Evolutionary conservation across 768 basidiomycete genomes (phyloP), one percentile per base, ranked within the genome.

Genomic region (Boletellus emodensis): DNA sequence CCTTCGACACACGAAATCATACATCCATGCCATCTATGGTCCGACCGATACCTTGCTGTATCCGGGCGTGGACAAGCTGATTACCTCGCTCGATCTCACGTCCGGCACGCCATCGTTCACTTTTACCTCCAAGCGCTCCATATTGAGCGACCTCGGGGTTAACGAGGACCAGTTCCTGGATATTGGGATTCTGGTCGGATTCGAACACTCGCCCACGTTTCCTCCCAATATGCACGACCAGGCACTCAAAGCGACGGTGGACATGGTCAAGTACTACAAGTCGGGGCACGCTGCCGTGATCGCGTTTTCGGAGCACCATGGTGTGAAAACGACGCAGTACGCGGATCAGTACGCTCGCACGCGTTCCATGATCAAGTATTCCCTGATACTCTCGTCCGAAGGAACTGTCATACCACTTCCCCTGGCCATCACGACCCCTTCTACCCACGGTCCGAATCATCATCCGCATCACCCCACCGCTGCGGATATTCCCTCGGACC

Each of bases 161-260:
- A 74, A 68, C 39, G 85, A 92, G 58, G 94, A 96, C 63, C 94
- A 96, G 63, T 95, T 98, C 71, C 83, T 98, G 57, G 96, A 99
- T 68, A 80, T 94, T 54, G 87, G 85, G 20, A 87, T 99, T 60
- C 80, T 99, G 49, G 83, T 95, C 34, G 96, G 96, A 14, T 94
- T 87, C 56, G 89, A 94, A 28, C 79, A 83, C 57, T 84, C 87
- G 0, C 76, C 82, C 1, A 78, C 88, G 0, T 93, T 93, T 74
- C 90, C 90, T 8, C 87, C 89, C 10, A 87, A 83, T 33, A 74
- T 82, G 44, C 87, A 91, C 65, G 88, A 91, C 53, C 83, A 87
- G 63, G 86, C 82, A 0, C 70, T 93, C 50, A 91, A 90, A 66
- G 84, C 86, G 22, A 88, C 88, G 18, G 85, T 94, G 42, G 93